A percentile compares a stretch with the other conserved stretches of the same genome.
phyloP scores from a whole-genome alignment of 441 rosid genomes.

The Dalechampia spathulata region DNA sequence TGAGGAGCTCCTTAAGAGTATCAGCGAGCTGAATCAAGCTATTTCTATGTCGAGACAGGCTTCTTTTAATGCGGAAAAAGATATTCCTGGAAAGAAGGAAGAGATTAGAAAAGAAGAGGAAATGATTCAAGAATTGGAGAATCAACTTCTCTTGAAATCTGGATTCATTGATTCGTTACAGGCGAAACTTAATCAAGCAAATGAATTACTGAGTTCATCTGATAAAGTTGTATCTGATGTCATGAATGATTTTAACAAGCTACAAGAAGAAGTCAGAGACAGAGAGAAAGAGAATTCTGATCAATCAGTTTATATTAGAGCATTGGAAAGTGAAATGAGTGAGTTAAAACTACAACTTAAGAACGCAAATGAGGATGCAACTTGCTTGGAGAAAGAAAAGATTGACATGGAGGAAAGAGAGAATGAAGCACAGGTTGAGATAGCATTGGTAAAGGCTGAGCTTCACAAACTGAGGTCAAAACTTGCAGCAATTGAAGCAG shows the following conservation, averaged over 20 bases:
- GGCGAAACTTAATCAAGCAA: constrained; percentile 20
- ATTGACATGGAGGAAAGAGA: constrained; percentile 28
- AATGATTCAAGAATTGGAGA: constrained; percentile 25
- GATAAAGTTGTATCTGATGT: constrained; percentile 24
- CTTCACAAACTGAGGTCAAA: constrained; percentile 26
- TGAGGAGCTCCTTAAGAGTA: constrained; percentile 25
- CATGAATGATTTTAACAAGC: constrained; percentile 8
- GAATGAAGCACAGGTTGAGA: constrained; percentile 29
- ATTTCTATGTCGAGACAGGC: constrained; percentile 20
- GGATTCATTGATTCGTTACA: constrained; percentile 14
- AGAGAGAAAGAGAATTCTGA: constrained; percentile 28
- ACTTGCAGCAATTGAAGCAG: constrained; percentile 30
- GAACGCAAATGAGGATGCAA: constrained; percentile 17
- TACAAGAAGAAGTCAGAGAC: constrained; percentile 22
- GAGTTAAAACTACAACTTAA: constrained; percentile 19
- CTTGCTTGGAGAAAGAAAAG: constrained; percentile 16
- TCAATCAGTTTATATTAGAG: constrained; percentile 17
- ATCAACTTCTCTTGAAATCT: constrained; percentile 23
- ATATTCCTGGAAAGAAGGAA: constrained; percentile 8
- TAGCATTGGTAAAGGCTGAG: constrained; percentile 31
- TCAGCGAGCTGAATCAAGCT: constrained; percentile 24
- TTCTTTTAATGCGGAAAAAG: constrained; percentile 21
- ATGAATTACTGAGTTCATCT: constrained; percentile 19
- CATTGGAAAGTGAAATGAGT: constrained; percentile 26
- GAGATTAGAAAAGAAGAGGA: constrained; percentile 19